phyloP scores from a whole-genome alignment of 768 basidiomycete species.

The Tulasnella sp. region DNA sequence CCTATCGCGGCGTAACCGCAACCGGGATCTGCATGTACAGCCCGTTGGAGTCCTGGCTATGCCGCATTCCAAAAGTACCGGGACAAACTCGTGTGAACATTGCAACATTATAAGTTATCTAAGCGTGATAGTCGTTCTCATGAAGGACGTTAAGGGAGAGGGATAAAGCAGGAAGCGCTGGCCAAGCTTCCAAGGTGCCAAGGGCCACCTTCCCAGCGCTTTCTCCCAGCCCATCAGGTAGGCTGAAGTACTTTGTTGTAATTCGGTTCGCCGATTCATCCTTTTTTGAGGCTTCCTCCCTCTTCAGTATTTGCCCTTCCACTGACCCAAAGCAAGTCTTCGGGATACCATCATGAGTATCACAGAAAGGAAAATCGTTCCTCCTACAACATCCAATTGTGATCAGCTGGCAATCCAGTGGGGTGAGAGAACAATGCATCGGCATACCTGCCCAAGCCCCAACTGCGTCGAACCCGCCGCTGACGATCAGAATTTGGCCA shows the following conservation, averaged over 20 bases:
- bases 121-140: too few species aligned
- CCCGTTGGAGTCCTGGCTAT: background rate
- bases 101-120: too few species aligned
- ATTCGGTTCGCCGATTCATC: too few species aligned
- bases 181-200: too few species aligned
- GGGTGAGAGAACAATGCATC: too few species aligned
- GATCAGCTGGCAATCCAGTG: background rate
- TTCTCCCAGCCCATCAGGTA: too few species aligned
- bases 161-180: too few species aligned
- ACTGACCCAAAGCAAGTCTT: background rate
- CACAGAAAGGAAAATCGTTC: background rate
- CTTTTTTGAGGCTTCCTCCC: background rate
- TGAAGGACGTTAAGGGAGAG: too few species aligned
- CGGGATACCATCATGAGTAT: background rate
- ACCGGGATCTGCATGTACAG: background rate
- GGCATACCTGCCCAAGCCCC: conserved; percentile 12
- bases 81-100: background rate
- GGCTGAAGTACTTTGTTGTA: too few species aligned
- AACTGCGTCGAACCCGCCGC: conserved; percentile 6
- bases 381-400: background rate
- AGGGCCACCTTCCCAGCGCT: too few species aligned
- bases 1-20: background rate
- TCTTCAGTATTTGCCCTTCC: conserved; percentile 1
- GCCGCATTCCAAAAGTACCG: background rate
- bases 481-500: conserved; percentile 6